Base-by-base conservation (phyloP, 192 early-diverging fungal genomes). In the Chytriomyces sp. region DNA sequence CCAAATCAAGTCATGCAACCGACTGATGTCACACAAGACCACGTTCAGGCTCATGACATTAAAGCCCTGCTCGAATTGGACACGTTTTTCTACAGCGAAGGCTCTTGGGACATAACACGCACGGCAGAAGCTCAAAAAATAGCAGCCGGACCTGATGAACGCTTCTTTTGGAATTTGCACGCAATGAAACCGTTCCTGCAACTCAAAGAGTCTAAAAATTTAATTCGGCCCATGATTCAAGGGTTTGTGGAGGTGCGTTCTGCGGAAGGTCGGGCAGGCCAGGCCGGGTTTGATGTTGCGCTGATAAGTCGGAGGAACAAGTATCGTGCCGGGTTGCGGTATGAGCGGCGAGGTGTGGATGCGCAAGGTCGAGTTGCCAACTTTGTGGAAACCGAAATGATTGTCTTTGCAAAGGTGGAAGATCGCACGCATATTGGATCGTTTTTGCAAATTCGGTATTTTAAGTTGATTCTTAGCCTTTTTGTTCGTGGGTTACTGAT, bases 361-460 rank as follows among this genome's bases (percentile, higher is more conserved):
- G 89, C 88, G 57, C 71, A 93, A 4, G 98, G 97, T 45, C 91
- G 97, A 76, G 98, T 98, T 45, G 93, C 98, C 49, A 99, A 99
- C 83, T 98, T 90, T 83, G 94, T 95, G 10, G 98, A 99, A 84
- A 98, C 96, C 4, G 98, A 99, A 79, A 96, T 98, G 86, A 84
- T 98, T 62, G 88, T 95, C 6, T 81, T 91, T 66, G 87, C 87
- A 63, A 8, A 71, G 50, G 24, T 59, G 9, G 50, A 71, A 10
- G 89, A 90, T 28, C 82, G 84, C 11, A 80, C 82, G 35, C 88
- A 93, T 61, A 65, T 92, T 73, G 49, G 59, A 7, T 89, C 96
- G 2, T 95, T 95, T 85, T 92, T 98, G 45, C 98, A 99, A 78
- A 94, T 93, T 26, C 91, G 98, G 18, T 64, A 35, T 23, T 16